Percentiles rank a stretch among this genome's conserved stretches.
phyloP scores from a whole-genome alignment of 371 early-diverging fungal species.

The Rhizomucor pusillus region DNA sequence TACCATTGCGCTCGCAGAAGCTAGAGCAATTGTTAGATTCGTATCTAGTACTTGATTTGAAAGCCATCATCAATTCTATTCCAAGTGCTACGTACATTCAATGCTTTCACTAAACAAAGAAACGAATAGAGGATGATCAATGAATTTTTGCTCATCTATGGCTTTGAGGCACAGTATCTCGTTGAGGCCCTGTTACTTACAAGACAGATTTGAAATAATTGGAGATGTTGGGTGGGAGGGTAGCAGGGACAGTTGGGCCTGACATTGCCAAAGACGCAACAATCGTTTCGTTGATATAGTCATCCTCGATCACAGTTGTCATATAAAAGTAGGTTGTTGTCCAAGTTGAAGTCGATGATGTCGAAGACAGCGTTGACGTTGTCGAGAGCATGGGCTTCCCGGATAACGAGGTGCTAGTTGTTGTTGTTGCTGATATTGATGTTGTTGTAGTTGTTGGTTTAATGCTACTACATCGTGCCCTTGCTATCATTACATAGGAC shows the following conservation, averaged over 20 bases:
- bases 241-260: neutral
- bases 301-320: neutral
- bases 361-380: neutral
- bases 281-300: neutral
- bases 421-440: neutral
- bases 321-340: neutral
- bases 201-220: neutral
- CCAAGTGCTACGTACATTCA: neutral
- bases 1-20: neutral
- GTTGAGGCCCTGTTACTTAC: slow-evolving; percentile 1
- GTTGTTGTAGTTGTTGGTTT: too few species aligned
- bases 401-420: neutral
- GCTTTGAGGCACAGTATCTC: too few species aligned
- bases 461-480: neutral
- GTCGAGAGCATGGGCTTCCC: neutral
- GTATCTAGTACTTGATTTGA: neutral
- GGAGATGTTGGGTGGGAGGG: slow-evolving; percentile 1
- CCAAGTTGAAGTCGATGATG: neutral
- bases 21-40: neutral
- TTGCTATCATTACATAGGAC: neutral
- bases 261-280: slow-evolving; percentile 1
- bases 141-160: too few species aligned
- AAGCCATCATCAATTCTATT: too few species aligned
- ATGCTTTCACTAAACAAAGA: neutral
- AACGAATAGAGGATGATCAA: neutral